Conservation (phyloP, 1,284 basidiomycete species). For the Ganoderma meredithae region DNA sequence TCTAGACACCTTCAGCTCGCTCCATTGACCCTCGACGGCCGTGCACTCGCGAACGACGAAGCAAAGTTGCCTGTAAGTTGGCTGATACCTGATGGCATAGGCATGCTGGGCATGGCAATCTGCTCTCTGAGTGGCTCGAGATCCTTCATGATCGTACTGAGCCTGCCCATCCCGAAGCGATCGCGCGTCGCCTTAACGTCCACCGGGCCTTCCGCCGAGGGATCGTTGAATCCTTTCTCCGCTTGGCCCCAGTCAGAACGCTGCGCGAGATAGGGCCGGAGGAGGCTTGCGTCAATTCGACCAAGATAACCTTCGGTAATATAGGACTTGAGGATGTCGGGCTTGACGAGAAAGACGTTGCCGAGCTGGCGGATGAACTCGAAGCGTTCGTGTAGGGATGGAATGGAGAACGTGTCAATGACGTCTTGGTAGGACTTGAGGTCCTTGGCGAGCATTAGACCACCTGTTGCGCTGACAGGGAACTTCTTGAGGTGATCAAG, state of each 20-base stretch:
- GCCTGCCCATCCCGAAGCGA: slow-evolving; percentile 68
- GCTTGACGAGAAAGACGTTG: slow-evolving; percentile 94
- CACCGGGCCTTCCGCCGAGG: slow-evolving; percentile 47
- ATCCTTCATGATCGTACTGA: slow-evolving; percentile 87
- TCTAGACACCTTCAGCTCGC: slow-evolving; percentile 13
- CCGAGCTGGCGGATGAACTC: slow-evolving; percentile 98
- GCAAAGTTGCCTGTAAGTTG: slow-evolving; percentile 27
- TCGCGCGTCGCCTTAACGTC: slow-evolving; percentile 67
- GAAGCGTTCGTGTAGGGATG: slow-evolving; percentile 92
- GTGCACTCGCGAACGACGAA: slow-evolving; percentile 29
- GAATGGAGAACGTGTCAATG: slow-evolving; percentile 82
- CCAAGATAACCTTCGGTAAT: slow-evolving; percentile 93
- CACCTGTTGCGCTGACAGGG: slow-evolving; percentile 95
- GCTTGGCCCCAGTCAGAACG: slow-evolving; percentile 90
- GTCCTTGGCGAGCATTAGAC: slow-evolving; percentile 98
- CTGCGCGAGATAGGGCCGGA: slow-evolving; percentile 92
- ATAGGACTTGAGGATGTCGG: slow-evolving; percentile 92
- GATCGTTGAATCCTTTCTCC: slow-evolving; percentile 77
- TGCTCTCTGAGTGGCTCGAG: slow-evolving; percentile 67
- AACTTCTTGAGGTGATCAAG: slow-evolving; percentile 97
- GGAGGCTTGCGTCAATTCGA: slow-evolving; percentile 85
- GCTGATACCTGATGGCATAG: slow-evolving; percentile 46
- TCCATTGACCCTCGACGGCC: slow-evolving; percentile 28
- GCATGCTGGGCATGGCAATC: slow-evolving; percentile 54
- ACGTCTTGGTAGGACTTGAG: slow-evolving; percentile 97